Evolutionary conservation across 225 moss, liverwort and hornwort species (phyloP), one percentile per base, ranked within the genome.

Genomic region (Marchantia polymorpha): DNA sequence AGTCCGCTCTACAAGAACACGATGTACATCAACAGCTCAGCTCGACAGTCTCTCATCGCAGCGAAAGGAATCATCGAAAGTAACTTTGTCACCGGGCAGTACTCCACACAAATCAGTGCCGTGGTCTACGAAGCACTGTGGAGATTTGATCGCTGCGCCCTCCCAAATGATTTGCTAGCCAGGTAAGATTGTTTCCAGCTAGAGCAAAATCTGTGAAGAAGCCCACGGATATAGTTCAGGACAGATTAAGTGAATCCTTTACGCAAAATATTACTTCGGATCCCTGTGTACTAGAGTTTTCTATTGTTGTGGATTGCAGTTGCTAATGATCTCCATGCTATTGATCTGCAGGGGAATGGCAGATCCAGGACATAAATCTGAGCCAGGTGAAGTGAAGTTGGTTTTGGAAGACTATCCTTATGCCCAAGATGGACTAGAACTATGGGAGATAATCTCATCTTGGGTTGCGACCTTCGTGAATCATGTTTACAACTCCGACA

Each of bases 401-500:
- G 75, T 82, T 23, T 19, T 85, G 54, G 82, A 85, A 11, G 85
- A 85, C 75, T 85, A 85, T 20, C 85, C 85, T 4, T 85, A 71
- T 65, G 85, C 82, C 64, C 74, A 78, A 52, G 85, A 85, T 52
- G 85, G 72, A 27, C 26, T 85, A 74, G 85, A 85, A 7, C 12
- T 85, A 6, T 85, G 85, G 85, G 78, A 82, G 15, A 81, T 73
- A 12, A 68, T 85, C 31, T 30, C 78, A 12, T 54, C 68, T n/a
- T 85, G 82, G 82, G 81, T 75, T 7, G 23, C 63, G 3, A 69
- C 72, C 48, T 82, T 72, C 20, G 77, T 76, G 3, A 25, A 75
- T 12, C 66, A 74, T 12, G 55, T 39, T 23, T 85, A 85, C 79
- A 71, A 75, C 46, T 85, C 85, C 20, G 85, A 85, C 51, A 74